Evolutionary conservation across 768 basidiomycete genomes (phyloP).

Genomic region (Lactarius tabidus): DNA sequence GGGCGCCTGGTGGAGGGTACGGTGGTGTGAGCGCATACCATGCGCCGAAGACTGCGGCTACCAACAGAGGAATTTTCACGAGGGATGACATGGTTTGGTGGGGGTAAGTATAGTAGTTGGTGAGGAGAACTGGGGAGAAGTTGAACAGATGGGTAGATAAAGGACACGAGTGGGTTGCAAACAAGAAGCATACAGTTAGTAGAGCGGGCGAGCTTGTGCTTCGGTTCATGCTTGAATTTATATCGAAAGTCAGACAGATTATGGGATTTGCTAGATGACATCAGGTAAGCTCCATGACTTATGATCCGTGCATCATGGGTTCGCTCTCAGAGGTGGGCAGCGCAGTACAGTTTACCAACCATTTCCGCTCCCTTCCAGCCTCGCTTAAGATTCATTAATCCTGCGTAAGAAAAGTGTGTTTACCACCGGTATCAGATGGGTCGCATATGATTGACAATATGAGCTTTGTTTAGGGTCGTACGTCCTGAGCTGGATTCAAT

Average conservation of each 20-base stretch:
- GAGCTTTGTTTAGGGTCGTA: neutral
- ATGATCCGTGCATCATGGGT: conserved; percentile 1
- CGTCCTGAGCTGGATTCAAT: neutral
- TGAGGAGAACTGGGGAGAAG: too few relatives aligned
- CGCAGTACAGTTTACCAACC: neutral
- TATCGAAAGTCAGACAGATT: neutral
- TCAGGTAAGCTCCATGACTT: conserved; percentile 6
- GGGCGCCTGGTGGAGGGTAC: conserved; percentile 12
- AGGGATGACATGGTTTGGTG: conserved; percentile 11
- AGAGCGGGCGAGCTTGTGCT: neutral
- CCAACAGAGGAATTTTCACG: conserved; percentile 16
- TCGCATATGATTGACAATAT: neutral
- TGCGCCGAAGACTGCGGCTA: conserved; percentile 5
- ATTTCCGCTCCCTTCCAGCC: neutral
- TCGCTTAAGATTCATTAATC: neutral
- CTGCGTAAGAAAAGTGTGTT: neutral
- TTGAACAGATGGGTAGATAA: too few relatives aligned
- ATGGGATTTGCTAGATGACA: neutral
- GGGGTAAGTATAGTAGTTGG: neutral
- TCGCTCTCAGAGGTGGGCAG: neutral
- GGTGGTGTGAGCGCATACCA: conserved; percentile 25
- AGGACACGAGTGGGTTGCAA: neutral
- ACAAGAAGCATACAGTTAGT: neutral
- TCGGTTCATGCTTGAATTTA: neutral
- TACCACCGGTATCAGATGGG: neutral